These are phyloP conservation scores for Phycomyces nitens DNA, from an alignment of 192 early-diverging fungal species.

Conservation along the genomic window DNA sequence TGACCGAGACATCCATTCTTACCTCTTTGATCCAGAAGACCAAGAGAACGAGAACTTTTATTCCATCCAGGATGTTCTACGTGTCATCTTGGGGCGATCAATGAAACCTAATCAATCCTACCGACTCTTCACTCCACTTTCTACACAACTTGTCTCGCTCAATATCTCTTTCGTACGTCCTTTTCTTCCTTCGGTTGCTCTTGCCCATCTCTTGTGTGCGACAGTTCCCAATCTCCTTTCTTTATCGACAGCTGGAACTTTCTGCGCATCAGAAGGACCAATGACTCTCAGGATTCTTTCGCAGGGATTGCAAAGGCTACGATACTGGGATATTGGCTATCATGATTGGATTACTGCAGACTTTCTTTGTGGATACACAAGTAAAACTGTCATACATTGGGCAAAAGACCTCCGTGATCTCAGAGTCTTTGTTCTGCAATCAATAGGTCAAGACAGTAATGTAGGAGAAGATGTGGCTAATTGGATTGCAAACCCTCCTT, in stretches of 20 bases:
- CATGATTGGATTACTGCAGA: slow-evolving; percentile 23
- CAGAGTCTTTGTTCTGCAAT: neutral
- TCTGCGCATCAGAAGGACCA: slow-evolving; percentile 5
- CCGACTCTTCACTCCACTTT: neutral
- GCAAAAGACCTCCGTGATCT: neutral
- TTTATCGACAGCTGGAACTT: slow-evolving; percentile 12
- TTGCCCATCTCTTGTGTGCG: slow-evolving; percentile 2
- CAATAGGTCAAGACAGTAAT: neutral
- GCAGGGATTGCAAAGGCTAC: slow-evolving; percentile 9
- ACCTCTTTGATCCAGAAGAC: neutral
- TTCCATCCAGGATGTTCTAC: neutral
- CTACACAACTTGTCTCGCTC: neutral
- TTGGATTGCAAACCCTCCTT: neutral
- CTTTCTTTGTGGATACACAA: slow-evolving; percentile 3
- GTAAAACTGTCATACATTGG: neutral
- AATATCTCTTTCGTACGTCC: slow-evolving; percentile 23
- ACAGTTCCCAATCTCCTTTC: slow-evolving; percentile 15
- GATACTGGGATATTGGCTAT: slow-evolving; percentile 24
- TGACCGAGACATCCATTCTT: no score
- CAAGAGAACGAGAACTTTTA: neutral
- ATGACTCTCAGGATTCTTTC: slow-evolving; percentile 14
- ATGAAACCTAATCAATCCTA: neutral
- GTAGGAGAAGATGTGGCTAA: neutral
- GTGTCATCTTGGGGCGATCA: neutral
- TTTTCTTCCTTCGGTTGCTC: slow-evolving; percentile 9